These are phyloP conservation scores for Verticillium isaacii DNA, from an alignment of 2,329 filamentous ascomycete genomes.

Conservation along the genomic window DNA sequence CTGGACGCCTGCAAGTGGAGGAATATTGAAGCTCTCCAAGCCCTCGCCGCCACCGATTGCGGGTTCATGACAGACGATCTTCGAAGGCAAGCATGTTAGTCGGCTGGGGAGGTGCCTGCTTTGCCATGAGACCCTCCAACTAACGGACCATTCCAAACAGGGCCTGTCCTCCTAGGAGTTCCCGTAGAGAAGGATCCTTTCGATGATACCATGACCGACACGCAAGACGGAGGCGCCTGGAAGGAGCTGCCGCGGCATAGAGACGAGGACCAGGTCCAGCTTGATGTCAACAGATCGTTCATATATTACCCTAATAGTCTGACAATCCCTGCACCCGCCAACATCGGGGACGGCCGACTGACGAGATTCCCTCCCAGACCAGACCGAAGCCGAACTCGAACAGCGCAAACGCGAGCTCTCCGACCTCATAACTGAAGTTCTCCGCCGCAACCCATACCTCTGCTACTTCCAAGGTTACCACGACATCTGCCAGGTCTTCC, in stretches of 20 bases:
- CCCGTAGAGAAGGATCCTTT: conserved; percentile 11
- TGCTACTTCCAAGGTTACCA: conserved; percentile 99
- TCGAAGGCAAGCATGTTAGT: conserved; percentile 74
- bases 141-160: conserved; percentile 28
- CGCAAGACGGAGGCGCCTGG: conserved; percentile 38
- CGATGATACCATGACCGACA: conserved; percentile 7
- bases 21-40: conserved; percentile 52
- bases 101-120: conserved; percentile 11
- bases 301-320: conserved; percentile 87
- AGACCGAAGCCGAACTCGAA: conserved; percentile 64
- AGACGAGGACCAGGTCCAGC: conserved; percentile 85
- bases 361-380: conserved; percentile 41
- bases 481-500: conserved; percentile 93
- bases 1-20: conserved; percentile 54
- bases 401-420: conserved; percentile 72
- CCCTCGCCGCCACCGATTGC: conserved; percentile 57
- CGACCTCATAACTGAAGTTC: conserved; percentile 71
- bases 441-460: conserved; percentile 76
- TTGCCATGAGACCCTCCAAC: neutral
- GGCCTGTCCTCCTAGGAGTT: conserved; percentile 56
- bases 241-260: conserved; percentile 64
- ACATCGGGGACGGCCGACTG: conserved; percentile 13
- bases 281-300: conserved; percentile 95
- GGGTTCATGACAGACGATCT: conserved; percentile 64
- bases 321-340: conserved; percentile 15